A percentile compares a stretch with the other conserved stretches of the same genome.
These are phyloP conservation scores for Penicillium sp. DNA, from an alignment of 2,329 filamentous ascomycete species.

Conservation along the genomic window DNA sequence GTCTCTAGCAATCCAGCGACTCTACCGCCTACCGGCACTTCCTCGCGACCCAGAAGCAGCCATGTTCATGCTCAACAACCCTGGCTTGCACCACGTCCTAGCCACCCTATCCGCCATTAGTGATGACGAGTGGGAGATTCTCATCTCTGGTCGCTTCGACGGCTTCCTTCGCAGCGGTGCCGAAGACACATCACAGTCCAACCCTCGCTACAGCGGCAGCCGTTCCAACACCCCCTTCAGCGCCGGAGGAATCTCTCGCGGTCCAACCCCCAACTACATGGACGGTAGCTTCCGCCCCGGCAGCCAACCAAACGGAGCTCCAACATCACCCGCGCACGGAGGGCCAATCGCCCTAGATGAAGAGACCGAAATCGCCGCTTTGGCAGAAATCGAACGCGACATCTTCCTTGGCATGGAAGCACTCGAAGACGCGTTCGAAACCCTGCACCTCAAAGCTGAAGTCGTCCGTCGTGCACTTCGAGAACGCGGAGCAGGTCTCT, in stretches of 20 bases:
- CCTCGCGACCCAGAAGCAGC: slow-evolving; percentile 85
- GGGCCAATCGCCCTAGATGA: slow-evolving; percentile 87
- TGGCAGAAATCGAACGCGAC: slow-evolving; percentile 89
- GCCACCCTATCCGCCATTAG: slow-evolving; percentile 86
- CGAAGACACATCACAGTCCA: slow-evolving; percentile 53
- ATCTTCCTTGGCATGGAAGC: slow-evolving; percentile 94
- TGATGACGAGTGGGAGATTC: slow-evolving; percentile 92
- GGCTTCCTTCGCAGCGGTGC: slow-evolving; percentile 94
- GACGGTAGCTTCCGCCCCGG: slow-evolving; percentile 44
- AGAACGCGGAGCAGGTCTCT: slow-evolving; percentile 77
- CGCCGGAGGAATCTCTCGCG: slow-evolving; percentile 34
- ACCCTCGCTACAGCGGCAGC: slow-evolving; percentile 40
- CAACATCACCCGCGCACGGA: slow-evolving; percentile 60
- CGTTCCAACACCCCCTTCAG: slow-evolving; percentile 36
- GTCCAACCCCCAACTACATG: slow-evolving; percentile 36
- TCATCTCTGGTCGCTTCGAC: slow-evolving; percentile 90
- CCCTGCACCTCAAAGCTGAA: slow-evolving; percentile 83
- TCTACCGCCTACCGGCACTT: slow-evolving; percentile 72
- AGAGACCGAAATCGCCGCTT: slow-evolving; percentile 84
- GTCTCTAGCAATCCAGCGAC: slow-evolving; percentile 75
- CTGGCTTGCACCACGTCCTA: slow-evolving; percentile 78
- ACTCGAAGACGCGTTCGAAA: slow-evolving; percentile 91
- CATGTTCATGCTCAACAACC: slow-evolving; percentile 82
- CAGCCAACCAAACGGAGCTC: slow-evolving; percentile 42
- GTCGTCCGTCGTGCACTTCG: slow-evolving; percentile 74